Base-by-base conservation (phyloP, 495 filamentous ascomycete genomes). In the Acidomyces sp. region DNA sequence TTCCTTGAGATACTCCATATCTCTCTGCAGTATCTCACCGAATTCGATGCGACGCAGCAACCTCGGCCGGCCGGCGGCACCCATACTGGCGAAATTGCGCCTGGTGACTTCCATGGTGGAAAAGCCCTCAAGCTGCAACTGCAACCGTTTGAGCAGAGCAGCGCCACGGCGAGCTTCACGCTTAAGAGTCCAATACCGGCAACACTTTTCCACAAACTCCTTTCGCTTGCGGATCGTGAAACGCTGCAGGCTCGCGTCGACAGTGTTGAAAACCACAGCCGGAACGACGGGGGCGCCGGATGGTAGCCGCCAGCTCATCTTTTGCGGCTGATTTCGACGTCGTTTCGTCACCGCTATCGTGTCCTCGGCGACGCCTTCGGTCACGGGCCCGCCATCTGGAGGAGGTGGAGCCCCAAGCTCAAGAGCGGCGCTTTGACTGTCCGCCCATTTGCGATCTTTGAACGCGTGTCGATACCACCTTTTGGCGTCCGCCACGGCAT, bases 101-200 rank as follows among this genome's bases (percentile, higher is more conserved):
- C 90, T 70, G 1, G 86, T 92, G 49, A 99, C 80, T 61, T 99
- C 92, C 78, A 93, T 90, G 0, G 84, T 90, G 0, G 86, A 84
- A 57, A 96, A 97, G 0, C 83, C 80, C 55, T 94, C 88, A 74
- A 86, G 80, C 59, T 93, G 87, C 23, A 95, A 60, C 55, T 97
- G 90, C 6, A 96, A 67, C 26, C 90, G 76, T 62, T 94, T 94
- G 35, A 99, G 68, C 29, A 96, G 65, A 13, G 88, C 82, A 12
- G 90, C 90, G 22, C 90, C 90, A 45, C 90, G 71, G 25, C 90
- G 71, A 29, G 88, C 82, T 59, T 99, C 90, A 26, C 90, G 72
- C 60, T 99, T 99, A 37, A 96, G 64, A 0, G 90, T 96, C 90
- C 90, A 99, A 60, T 95, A 99, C 46, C 83, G 84, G 64, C 87